phyloP scores from a whole-genome alignment of 441 rosid species.

The Mallotus repandus region DNA sequence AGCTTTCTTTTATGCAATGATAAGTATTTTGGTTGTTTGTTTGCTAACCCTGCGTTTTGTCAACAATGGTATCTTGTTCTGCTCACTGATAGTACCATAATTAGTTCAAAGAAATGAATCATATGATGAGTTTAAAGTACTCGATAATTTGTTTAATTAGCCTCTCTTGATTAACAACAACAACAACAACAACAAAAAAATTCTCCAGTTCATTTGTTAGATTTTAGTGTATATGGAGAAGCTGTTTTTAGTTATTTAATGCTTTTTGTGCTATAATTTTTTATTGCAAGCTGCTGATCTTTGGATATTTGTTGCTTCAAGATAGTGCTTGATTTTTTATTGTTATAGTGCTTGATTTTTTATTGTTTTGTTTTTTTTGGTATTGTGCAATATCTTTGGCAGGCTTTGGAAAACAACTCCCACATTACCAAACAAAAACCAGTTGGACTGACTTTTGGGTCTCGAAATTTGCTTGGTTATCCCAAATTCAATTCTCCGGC shows the following conservation, averaged over 20 bases:
- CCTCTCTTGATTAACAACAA: background rate
- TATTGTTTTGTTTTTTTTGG: background rate
- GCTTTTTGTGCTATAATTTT: background rate
- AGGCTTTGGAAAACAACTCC: slow-evolving; percentile 35
- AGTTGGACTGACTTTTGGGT: slow-evolving; percentile 13
- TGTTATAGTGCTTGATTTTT: background rate
- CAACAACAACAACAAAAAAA: background rate
- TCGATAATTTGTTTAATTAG: background rate
- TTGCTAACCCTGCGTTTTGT: background rate
- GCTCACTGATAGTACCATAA: background rate
- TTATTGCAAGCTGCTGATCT: background rate
- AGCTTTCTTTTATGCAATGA: background rate
- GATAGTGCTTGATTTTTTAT: background rate
- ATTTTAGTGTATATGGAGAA: background rate
- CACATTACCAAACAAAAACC: slow-evolving; percentile 27
- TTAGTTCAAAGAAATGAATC: background rate
- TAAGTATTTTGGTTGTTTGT: background rate
- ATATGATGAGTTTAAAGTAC: background rate
- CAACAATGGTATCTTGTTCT: background rate
- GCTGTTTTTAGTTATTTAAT: background rate
- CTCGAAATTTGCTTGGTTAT: slow-evolving; percentile 28
- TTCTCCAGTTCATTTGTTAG: background rate
- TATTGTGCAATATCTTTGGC: slow-evolving; percentile 18
- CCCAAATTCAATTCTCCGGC: slow-evolving; percentile 26
- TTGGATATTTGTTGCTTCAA: background rate